Percentiles rank a stretch among this genome's conserved stretches.
These are phyloP conservation scores for Solanum neorickii DNA, from an alignment of 257 asterid genomes.

Conservation along the genomic window DNA sequence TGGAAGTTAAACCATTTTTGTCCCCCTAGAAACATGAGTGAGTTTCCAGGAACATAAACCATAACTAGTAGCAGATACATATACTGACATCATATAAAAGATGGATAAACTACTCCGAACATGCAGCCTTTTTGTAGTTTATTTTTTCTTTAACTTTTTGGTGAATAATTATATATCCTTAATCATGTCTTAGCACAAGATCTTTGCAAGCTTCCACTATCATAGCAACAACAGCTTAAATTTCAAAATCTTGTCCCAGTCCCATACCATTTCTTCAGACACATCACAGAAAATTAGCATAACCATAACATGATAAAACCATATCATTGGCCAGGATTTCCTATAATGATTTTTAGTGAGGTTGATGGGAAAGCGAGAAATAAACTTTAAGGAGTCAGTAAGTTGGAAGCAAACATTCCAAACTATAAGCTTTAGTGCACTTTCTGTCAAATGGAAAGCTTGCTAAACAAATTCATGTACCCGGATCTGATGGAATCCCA, in stretches of 20 bases:
- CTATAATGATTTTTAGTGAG: neutral
- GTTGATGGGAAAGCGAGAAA: neutral
- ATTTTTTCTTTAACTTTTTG: neutral
- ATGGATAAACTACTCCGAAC: neutral
- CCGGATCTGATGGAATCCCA: constrained; percentile 98
- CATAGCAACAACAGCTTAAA: neutral
- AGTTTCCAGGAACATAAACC: neutral
- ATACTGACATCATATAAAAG: neutral
- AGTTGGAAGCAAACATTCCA: neutral
- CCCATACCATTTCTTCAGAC: neutral
- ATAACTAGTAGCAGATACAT: neutral
- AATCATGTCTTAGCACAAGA: neutral
- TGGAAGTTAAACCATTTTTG: neutral
- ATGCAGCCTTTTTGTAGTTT: neutral
- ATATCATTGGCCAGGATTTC: neutral
- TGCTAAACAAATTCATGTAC: constrained; percentile 23
- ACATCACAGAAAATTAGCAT: neutral
- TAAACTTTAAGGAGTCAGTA: neutral
- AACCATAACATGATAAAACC: neutral
- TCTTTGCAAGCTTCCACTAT: neutral
- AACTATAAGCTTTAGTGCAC: neutral
- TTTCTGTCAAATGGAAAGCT: neutral
- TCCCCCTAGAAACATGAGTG: neutral
- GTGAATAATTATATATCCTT: neutral
- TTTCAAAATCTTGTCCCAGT: neutral